Base-by-base conservation (phyloP, 108 stramenopile genomes). In the Pinguiococcus pyrenoidosus region DNA sequence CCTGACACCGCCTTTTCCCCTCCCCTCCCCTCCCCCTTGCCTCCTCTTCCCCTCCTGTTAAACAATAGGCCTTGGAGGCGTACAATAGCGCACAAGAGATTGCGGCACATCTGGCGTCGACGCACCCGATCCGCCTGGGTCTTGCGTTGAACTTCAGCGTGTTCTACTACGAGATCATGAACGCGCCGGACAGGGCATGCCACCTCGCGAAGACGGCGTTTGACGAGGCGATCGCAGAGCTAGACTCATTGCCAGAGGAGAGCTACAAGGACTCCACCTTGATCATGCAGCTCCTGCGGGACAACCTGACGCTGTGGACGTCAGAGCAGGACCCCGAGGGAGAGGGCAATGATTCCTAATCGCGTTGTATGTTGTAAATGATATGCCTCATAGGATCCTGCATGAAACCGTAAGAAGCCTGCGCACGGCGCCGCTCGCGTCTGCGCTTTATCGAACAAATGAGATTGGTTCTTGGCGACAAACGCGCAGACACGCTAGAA, bases 231-330 rank as follows among this genome's bases (percentile, higher is more conserved):
- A 99, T 99, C 64, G 92, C 94, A 23, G 95, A 99, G 68, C 83
- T 99, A 34, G 98, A 99, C 75, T 94, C 92, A 25, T 72, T 99
- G 46, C 81, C 85, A 46, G 98, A 99, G 59, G 93, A 99, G 70
- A 82, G 82, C 6, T 99, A 99, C 90, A 99, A 99, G 89, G 98
- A 99, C 70, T 92, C 92, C 7, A 99, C 98, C 10, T 82, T 99
- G 44, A 99, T 99, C 75, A 99, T 99, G 98, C 98, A 99, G 76
- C 69, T 99, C 39, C 76, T 99, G 32, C 75, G 98, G 37, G 98
- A 99, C 69, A 99, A 99, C 95, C 73, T 99, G 55, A 99, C 98
- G 9, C 69, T 99, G 62, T 99, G 98, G 98, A 99, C 98, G 13
- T 77, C 74, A 18, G 98, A 99, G 54, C 88, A 90, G 55, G 85